Conservation (phyloP, 441 rosid species). For the Populus hybrid region DNA sequence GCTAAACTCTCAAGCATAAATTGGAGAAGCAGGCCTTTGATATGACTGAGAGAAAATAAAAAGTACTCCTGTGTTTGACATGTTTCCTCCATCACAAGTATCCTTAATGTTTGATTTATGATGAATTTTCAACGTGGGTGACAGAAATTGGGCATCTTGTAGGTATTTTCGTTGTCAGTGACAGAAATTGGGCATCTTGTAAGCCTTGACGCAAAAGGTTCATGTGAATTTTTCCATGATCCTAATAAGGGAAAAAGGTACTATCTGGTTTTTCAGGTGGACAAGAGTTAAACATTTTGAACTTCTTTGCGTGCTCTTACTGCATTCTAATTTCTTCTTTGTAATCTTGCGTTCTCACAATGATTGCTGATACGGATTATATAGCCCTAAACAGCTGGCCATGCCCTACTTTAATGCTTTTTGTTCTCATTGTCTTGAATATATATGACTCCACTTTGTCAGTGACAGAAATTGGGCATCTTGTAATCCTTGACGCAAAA, state of each 20-base stretch:
- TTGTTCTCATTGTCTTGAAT: neutral
- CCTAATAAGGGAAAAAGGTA: conserved; percentile 88
- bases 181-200: conserved; percentile 74
- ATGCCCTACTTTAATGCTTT: neutral
- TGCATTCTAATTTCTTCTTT: neutral
- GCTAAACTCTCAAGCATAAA: neutral
- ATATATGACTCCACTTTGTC: conserved; percentile 31
- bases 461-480: conserved; percentile 73
- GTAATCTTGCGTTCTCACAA: neutral
- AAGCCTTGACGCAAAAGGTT: conserved; percentile 70
- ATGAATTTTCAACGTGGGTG: neutral
- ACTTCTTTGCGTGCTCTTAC: neutral
- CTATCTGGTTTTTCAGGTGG: conserved; percentile 3
- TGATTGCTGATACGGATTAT: neutral
- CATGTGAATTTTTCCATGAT: conserved; percentile 90
- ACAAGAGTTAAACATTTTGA: conserved; percentile 3
- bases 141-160: neutral
- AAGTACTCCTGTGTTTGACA: neutral
- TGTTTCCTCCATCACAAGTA: neutral
- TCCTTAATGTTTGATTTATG: conserved; percentile 17
- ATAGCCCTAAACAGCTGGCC: neutral
- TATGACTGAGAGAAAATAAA: neutral
- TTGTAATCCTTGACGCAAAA: conserved; percentile 66
- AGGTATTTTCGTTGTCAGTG: conserved; percentile 88
- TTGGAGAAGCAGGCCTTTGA: neutral